Evolutionary conservation across 805 yeast species (phyloP), one percentile per base, ranked within the genome.

Genomic region (Saturnispora dispora): DNA sequence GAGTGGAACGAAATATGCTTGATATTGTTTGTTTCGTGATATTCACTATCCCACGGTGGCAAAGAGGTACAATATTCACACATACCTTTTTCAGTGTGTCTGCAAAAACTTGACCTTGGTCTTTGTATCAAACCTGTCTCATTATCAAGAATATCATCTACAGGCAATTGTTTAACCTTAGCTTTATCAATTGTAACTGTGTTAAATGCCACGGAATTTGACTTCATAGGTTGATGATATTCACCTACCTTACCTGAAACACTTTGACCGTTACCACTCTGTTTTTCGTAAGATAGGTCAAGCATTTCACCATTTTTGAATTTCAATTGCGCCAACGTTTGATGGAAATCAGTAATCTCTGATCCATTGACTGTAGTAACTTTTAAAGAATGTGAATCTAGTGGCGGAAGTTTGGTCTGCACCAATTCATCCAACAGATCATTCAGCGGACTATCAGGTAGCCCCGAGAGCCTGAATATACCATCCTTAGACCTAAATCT

Each of bases 21-120:
- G 63, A 91, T 88, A 37, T 78, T 81, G 55, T 89, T 73, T 55
- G 81, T 83, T 46, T 78, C 78, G 56, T 82, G 83, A 64, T 89
- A 91, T 22, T 75, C 78, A 56, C 75, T 76, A 65, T 93, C 96
- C 88, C 91, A 93, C 2, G 99, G 98, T 35, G 96, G 96, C 48
- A 93, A 70, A 0, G 98, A 96, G 33, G 95, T 81, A 65, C 98
- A 93, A 63, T 89, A 88, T 62, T 93, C 99, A 67, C 99, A 93
- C 98, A 93, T 93, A 2, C 98, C 99, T 59, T 83, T 84, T 37
- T 83, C 91, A 3, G 91, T 85, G 64, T 93, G 99, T 53, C 83
- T 78, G 67, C 99, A 91, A 55, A 89, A 70, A 2, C 65, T 59
- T 1, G 88, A 78, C 55, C 72, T 75, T 36, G 71, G 67, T 33